Base-by-base conservation (phyloP, 495 filamentous ascomycete species). In the Podospora comata region DNA sequence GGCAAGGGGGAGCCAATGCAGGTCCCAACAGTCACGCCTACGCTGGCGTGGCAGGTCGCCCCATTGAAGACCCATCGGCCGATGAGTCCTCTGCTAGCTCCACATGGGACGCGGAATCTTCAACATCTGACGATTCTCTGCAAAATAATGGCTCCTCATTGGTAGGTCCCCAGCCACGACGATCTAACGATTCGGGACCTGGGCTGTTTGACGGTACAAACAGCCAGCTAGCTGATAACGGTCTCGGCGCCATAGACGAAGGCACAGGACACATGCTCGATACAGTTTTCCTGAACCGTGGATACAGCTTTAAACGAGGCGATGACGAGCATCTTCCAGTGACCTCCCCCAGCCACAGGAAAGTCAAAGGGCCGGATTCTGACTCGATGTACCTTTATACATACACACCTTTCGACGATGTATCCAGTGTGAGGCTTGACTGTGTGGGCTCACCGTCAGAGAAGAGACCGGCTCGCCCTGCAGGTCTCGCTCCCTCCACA, bases 61-160 rank as follows among this genome's bases (percentile, higher is more conserved):
- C 39, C 9, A 13, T 13, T 13, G 39, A 5, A 48, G 39, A 48
- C 15, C 39, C 39, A 16, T 48, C 39, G 39, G 39, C 39, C 39
- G 67, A 73, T 18, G 65, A 73, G 15, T 34, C 39, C 39, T 18
- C 48, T 53, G 32, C 39, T 13, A 53, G 34, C 20, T 26, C 60
- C 30, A 67, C 16, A 56, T 13, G 59, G 60, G n/a, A 26, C 20
- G 19, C 15, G 23, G 19, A 5, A 19, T 62, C 60, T 39, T 62
- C 16, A 60, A 27, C 39, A 48, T 48, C 39, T 48, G 39, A 48
- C 39, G 39, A 48, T 48, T 48, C 39, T 48, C 39, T 48, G 39
- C 7, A 5, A 16, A 11, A 13, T 48, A 48, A 11, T 48, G 39
- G 39, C 39, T 13, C 9, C 39, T 11, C 9, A 16, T 48, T 48